Base-by-base conservation (phyloP, 805 yeast species). In the Metschnikowia kunwiensis region DNA sequence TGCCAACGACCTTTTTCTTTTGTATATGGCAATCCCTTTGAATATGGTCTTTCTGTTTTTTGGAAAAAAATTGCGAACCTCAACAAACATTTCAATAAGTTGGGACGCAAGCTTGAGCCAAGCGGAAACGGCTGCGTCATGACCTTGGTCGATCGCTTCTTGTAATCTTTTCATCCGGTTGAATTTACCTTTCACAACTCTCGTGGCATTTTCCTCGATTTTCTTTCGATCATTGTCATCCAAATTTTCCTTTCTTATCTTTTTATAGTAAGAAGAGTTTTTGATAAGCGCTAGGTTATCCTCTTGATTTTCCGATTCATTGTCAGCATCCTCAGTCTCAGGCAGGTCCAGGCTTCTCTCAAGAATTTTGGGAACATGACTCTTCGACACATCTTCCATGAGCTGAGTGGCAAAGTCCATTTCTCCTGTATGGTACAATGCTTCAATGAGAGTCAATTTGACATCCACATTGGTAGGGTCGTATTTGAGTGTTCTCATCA, bases 21-120 rank as follows among this genome's bases (percentile, higher is more conserved):
- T 74, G 49, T 82, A 75, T 27, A 75, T 65, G 9, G 82, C 70
- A 18, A 79, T 77, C 12, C 89, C 88, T 30, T 76, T 78, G 54
- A 85, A 85, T 14, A 73, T 70, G 33, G 81, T 77, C 9, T 80
- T 80, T 38, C 82, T 74, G 50, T 86, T 94, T 32, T 78, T 72
- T 1, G 89, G 84, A 52, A 86, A 89, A 46, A 93, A 86, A 49
- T 79, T 78, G 43, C 81, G 73, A 9, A 86, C 87, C 37, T 80
- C 75, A 17, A 84, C 77, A 54, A 93, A 89, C 42, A 85, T 77
- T 52, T 88, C 95, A 27, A 91, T 78, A 33, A 93, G 69, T 47
- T 84, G 95, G 2, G 86, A 75, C 0, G 91, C 96, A 5, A 80
- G 65, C 42, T 86, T 86, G 46, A 86, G 72, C 97, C 97, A 93